Percentiles rank a stretch among this genome's conserved stretches.
phyloP scores from a whole-genome alignment of 805 yeast genomes.

The Saccharomycopsis javanensis region DNA sequence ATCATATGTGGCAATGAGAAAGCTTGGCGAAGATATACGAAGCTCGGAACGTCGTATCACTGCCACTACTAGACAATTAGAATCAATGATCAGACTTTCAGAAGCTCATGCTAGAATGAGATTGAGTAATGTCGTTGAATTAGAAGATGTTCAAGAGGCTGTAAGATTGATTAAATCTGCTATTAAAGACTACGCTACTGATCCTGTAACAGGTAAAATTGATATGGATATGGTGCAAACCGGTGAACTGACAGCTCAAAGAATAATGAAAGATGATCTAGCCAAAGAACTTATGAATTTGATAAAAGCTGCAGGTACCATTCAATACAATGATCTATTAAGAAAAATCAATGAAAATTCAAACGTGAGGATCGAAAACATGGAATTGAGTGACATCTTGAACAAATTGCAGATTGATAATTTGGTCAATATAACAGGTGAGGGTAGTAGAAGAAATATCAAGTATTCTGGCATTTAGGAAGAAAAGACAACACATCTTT shows the following conservation, averaged over 20 bases:
- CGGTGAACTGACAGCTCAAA: conserved; percentile 82
- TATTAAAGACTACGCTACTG: conserved; percentile 95
- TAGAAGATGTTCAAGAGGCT: conserved; percentile 83
- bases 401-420: conserved; percentile 65
- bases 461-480: conserved; percentile 2
- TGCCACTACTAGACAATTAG: conserved; percentile 95
- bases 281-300: conserved; percentile 48
- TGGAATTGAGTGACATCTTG: conserved; percentile 59
- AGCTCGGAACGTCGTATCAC: conserved; percentile 85
- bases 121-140: conserved; percentile 57
- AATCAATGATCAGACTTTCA: conserved; percentile 85
- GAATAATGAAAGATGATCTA: conserved; percentile 66
- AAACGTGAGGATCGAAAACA: conserved; percentile 54
- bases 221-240: conserved; percentile 97
- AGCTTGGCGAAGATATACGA: conserved; percentile 83
- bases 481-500: too few species aligned
- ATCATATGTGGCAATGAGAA: conserved; percentile 88
- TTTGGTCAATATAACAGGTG: conserved; percentile 58
- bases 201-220: conserved; percentile 91
- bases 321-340: conserved; percentile 50
- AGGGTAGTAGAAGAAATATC: conserved; percentile 47
- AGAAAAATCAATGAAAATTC: conserved; percentile 57
- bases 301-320: conserved; percentile 40
- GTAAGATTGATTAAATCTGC: conserved; percentile 90
- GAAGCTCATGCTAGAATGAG: conserved; percentile 99